phyloP scores from a whole-genome alignment of 177 flowering plant species.

The Vitis hybrid region DNA sequence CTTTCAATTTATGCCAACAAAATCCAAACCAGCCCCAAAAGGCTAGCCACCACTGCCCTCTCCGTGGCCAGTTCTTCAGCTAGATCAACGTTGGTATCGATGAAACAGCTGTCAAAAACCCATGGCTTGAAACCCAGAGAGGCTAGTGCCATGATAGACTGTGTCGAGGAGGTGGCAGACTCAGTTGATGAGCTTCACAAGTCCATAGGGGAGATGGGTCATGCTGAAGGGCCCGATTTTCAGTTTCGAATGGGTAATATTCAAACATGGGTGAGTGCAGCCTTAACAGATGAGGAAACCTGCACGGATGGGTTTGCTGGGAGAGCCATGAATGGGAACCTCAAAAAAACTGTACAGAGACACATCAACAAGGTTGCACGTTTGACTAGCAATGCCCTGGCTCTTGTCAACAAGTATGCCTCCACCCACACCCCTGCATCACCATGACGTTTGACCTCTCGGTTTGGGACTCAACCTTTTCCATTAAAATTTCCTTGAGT shows the following conservation, averaged over 20 bases:
- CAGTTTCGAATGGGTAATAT: constrained; percentile 23
- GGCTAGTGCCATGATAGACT: constrained; percentile 20
- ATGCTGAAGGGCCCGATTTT: constrained; percentile 12
- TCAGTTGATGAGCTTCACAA: constrained; percentile 21
- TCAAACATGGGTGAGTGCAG: constrained; percentile 54
- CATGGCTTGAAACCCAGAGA: constrained; percentile 14
- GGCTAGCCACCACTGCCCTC: constrained; percentile 23
- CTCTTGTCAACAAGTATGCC: constrained; percentile 31
- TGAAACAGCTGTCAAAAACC: constrained; percentile 9
- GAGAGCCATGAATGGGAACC: constrained; percentile 18
- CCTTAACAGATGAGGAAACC: constrained; percentile 38
- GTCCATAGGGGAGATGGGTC: constrained; percentile 24
- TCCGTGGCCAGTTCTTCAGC: constrained; percentile 14
- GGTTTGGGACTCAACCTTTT: no score
- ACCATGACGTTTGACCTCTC: no score
- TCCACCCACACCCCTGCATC: no score
- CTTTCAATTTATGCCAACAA: constrained; percentile 22
- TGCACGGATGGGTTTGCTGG: constrained; percentile 43
- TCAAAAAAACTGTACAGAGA: constrained; percentile 21
- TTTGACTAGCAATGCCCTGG: constrained; percentile 49
- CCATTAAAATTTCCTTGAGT: no score
- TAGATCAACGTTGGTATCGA: constrained; percentile 6
- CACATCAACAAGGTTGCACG: constrained; percentile 21
- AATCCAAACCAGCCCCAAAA: constrained; percentile 24
- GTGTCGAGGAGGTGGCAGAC: constrained; percentile 26